Evolutionary conservation across 345 rosid genomes (phyloP), one percentile per base, ranked within the genome.

Genomic region (Corymbia maculata): DNA sequence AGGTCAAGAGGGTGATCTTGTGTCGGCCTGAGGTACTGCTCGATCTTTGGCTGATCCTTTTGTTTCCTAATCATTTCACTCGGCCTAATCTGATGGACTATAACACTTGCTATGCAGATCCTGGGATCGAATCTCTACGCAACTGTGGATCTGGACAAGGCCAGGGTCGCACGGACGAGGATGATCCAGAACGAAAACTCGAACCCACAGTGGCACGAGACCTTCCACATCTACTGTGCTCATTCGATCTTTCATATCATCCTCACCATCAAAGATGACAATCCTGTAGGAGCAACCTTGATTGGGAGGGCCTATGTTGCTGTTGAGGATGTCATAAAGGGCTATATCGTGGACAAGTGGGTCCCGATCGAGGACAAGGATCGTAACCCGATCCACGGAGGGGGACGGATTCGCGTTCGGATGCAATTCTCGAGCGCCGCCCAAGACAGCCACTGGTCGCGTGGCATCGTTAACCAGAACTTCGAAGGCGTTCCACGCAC

Each of bases 271-370:
- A 96, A 96, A 89, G 93, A 94, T 30, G 90, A 89, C 86, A 90
- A 94, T 85, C 90, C 93, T 10, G 19, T 96, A 15, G 90, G 98
- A 21, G 97, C 96, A 16, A 92, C 88, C 22, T 90, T 95, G 36
- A 93, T 96, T 19, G 99, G 99, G 80, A 92, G 97, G 91, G 99
- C 99, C 64, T 92, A 92, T 79, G 61, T 96, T 28, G 98, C 96
- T 4, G 95, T 88, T 24, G 90, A 91, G n/a, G 94, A 95, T 51
- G 90, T 96, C 85, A 55, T 87, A 51, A 26, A 86, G 1, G 97
- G 95, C 85, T 86, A 57, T 12, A 68, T 52, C 9, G 79, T 92
- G 44, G 92, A 92, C 30, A 89, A 88, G 49, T 89, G 92, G 94
- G 89, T 96, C 19, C 90, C 92, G 16, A 93, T 96, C 36, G 85